These are phyloP conservation scores for Alternaria consortialis DNA, from an alignment of 2,329 filamentous ascomycete genomes.

Conservation along the genomic window DNA sequence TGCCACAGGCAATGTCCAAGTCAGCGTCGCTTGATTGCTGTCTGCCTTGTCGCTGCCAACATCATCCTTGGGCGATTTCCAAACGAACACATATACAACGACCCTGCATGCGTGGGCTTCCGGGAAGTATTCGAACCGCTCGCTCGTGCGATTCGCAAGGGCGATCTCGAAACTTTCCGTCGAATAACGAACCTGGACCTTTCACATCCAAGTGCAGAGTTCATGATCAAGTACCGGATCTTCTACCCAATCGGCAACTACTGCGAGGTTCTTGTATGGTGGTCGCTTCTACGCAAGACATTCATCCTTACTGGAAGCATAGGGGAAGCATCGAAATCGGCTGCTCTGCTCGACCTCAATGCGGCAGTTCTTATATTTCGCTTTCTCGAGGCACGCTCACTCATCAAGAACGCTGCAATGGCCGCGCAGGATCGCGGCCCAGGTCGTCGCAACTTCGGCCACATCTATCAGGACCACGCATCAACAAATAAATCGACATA, in stretches of 20 bases:
- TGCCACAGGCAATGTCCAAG: slow-evolving; percentile 64
- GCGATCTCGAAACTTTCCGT: slow-evolving; percentile 79
- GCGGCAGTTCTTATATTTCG: slow-evolving; percentile 71
- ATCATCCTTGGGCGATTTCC: slow-evolving; percentile 87
- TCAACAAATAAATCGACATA: slow-evolving; percentile 49
- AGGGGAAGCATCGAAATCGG: slow-evolving; percentile 56
- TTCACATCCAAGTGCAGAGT: slow-evolving; percentile 54
- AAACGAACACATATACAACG: slow-evolving; percentile 69
- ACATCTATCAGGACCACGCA: slow-evolving; percentile 62
- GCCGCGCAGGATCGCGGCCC: slow-evolving; percentile 38
- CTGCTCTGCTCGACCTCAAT: slow-evolving; percentile 77
- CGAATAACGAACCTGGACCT: slow-evolving; percentile 65
- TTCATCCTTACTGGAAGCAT: slow-evolving; percentile 82
- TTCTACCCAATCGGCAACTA: slow-evolving; percentile 79
- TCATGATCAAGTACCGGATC: slow-evolving; percentile 79
- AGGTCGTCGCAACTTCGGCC: slow-evolving; percentile 53
- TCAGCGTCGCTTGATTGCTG: slow-evolving; percentile 82
- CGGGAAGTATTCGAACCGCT: slow-evolving; percentile 75
- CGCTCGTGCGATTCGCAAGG: slow-evolving; percentile 74
- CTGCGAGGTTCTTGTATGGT: slow-evolving; percentile 84
- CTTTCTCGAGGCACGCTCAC: slow-evolving; percentile 68
- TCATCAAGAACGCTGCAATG: slow-evolving; percentile 38
- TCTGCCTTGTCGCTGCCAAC: slow-evolving; percentile 83
- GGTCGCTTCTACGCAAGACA: slow-evolving; percentile 77
- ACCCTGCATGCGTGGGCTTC: slow-evolving; percentile 74